Evolutionary conservation across 176 grass and related monocot genomes (phyloP).

Genomic region (Juncus effusus): DNA sequence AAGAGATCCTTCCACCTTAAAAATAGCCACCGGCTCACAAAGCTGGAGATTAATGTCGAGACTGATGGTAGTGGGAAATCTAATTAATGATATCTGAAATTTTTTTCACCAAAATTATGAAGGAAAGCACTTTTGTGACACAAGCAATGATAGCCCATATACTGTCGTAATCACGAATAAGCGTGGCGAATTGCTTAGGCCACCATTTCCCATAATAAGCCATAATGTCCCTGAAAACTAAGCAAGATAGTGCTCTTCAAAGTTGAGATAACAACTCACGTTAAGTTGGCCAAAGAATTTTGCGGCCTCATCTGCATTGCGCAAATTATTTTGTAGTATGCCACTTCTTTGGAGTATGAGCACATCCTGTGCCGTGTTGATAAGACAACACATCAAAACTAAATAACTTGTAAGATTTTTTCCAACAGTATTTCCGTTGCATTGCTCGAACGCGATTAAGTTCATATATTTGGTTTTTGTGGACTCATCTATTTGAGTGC

Average conservation of each 20-base stretch:
- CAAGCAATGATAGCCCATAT: too few species aligned
- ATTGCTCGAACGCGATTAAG: constrained; percentile 17
- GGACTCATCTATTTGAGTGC: not conserved
- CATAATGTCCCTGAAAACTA: not conserved
- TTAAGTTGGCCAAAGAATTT: constrained; percentile 11
- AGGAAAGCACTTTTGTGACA: too few species aligned
- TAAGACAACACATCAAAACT: constrained; percentile 1
- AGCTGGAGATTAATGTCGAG: too few species aligned
- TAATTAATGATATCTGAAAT: too few species aligned
- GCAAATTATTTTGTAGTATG: constrained; percentile 16
- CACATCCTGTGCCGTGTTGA: constrained; percentile 6
- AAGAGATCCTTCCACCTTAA: too few species aligned
- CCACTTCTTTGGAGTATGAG: not conserved
- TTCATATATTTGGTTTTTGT: not conserved
- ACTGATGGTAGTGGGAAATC: too few species aligned
- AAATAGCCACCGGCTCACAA: too few species aligned
- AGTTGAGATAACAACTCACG: not conserved
- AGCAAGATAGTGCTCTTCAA: constrained; percentile 12
- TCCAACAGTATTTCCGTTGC: not conserved
- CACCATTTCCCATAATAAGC: constrained; percentile 1
- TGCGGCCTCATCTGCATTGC: not conserved
- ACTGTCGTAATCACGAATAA: too few species aligned
- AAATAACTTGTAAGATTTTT: constrained; percentile 12
- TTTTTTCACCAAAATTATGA: too few species aligned
- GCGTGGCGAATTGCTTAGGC: too few species aligned